Base-by-base conservation (phyloP, 768 basidiomycete species). In the Suillus variegatus region DNA sequence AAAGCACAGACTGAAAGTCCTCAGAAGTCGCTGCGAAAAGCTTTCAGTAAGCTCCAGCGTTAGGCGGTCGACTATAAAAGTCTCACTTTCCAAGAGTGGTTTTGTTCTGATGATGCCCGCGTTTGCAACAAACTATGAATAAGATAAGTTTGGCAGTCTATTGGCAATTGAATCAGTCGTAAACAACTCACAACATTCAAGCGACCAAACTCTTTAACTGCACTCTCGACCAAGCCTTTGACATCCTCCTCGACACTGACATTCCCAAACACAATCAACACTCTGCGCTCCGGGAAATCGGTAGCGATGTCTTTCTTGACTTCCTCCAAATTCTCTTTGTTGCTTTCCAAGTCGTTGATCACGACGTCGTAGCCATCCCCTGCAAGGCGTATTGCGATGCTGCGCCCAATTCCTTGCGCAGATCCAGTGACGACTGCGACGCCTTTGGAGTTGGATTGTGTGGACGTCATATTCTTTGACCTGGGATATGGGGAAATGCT, bases 351-450 rank as follows among this genome's bases (percentile, higher is more conserved):
- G 63, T 80, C 78, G 66, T 77, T 80, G 22, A 81, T 60, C 1
- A 68, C 77, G 14, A 81, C 60, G 35, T 80, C 76, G 44, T 75
- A 78, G 0, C 80, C 80, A 32, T 80, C 77, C 7, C 62, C 66
- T 1, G 79, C 80, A 18, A 81, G 76, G 43, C 74, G 70, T 25
- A 80, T 64, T 20, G 80, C 77, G 22, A 80, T 79, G 18, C 61
- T 60, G 4, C 72, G 72, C 9, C 80, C 80, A 22, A 81, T 80
- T 12, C 73, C 78, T 28, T 64, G 72, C 14, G 70, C 74, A 0
- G 76, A 69, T 38, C 77, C 76, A 7, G 76, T 77, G 52, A 78
- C 71, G 16, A 78, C 54, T 18, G 76, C 76, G 41, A 72, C 67
- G 3, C 76, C 75, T 63, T 74, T 78, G 12, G 68, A 25, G n/a